These are phyloP conservation scores for Prasinococcaceae sp. DNA, from an alignment of 139 green algal species.

Conservation along the genomic window DNA sequence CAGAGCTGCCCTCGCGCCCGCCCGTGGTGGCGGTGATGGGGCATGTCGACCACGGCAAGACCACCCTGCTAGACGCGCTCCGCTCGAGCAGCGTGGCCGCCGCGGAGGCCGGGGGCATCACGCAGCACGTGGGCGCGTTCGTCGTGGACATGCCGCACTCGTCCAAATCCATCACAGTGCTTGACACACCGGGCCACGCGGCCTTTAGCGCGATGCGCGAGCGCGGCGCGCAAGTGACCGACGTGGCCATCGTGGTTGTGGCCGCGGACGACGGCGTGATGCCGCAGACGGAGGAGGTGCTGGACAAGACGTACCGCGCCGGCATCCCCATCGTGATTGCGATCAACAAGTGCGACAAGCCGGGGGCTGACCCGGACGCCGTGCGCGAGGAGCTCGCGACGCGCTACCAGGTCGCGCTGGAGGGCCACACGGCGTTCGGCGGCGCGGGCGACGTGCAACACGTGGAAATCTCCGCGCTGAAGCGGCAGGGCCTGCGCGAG, in stretches of 20 bases:
- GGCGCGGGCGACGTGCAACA: too few relatives aligned
- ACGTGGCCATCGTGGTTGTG: slow-evolving; percentile 92
- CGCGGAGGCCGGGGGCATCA: slow-evolving; percentile 79
- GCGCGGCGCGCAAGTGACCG: slow-evolving; percentile 69
- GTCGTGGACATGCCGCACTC: slow-evolving; percentile 14
- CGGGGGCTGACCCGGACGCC: slow-evolving; percentile 20
- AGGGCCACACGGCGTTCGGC: too few relatives aligned
- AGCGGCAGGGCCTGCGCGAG: slow-evolving; percentile 43
- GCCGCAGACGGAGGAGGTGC: slow-evolving; percentile 89
- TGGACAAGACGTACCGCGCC: slow-evolving; percentile 22
- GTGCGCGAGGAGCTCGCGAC: slow-evolving; percentile 64
- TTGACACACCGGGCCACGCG: slow-evolving; percentile 75
- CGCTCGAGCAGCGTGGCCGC: slow-evolving; percentile 63
- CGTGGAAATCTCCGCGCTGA: slow-evolving; percentile 46
- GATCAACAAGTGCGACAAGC: slow-evolving; percentile 32
- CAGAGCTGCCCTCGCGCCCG: slow-evolving; percentile 39
- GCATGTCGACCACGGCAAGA: slow-evolving; percentile 93
- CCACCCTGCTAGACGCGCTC: slow-evolving; percentile 12
- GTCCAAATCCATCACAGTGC: slow-evolving; percentile 64
- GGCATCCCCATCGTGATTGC: slow-evolving; percentile 59
- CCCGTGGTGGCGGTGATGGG: slow-evolving; percentile 95
- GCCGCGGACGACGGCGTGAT: slow-evolving; percentile 92
- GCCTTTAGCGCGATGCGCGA: slow-evolving; percentile 75
- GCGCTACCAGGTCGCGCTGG: too few relatives aligned
- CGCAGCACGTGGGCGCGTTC: slow-evolving; percentile 27